Evolutionary conservation across 352 stramenopile species (phyloP), one percentile per base, ranked within the genome.

Genomic region (Plasmopara viticola): DNA sequence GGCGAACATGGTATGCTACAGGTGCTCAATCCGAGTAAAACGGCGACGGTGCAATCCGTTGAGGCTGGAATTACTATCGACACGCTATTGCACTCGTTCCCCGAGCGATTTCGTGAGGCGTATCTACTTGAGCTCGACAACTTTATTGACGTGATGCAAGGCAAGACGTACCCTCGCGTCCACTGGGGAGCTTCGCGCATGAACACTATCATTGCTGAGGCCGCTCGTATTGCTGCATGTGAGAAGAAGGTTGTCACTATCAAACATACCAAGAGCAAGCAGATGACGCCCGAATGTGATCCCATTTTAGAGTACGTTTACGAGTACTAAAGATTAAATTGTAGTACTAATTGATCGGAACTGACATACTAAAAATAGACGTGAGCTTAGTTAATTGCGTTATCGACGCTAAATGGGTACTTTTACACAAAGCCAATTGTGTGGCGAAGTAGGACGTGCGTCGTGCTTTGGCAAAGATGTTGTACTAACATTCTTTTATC

Each of bases 61-160:
- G 63, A 50, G 13, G 34, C 48, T 28, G 90, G 90, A 10, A 67
- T 92, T 42, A 61, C 71, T 14, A 44, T 54, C 6, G 79, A 88
- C 30, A 73, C 73, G 18, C 66, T 81, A 31, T 48, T 72, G 30
- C 74, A 97, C 56, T 96, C 86, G 7, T 97, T 97, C 61, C 88
- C 88, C 0, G 67, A 96, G 49, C 70, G 90, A 15, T 97, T 97
- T 63, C 64, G 64, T 18, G 66, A 84, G 31, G 90, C 88, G 4
- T 97, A 97, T 69, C 52, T 65, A 45, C 65, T 75, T 7, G 90
- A 97, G 56, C 49, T 97, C 28, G 70, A 91, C 67, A 74, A 78
- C 49, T 97, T 96, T 60, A 72, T 86, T 34, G 55, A 76, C 28
- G 68, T 89, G 33, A 34, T 86, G n/a, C 42, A 66, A 13, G 70